Base-by-base conservation (phyloP, 1,139 yeast species). In the Candida glucosophila region DNA sequence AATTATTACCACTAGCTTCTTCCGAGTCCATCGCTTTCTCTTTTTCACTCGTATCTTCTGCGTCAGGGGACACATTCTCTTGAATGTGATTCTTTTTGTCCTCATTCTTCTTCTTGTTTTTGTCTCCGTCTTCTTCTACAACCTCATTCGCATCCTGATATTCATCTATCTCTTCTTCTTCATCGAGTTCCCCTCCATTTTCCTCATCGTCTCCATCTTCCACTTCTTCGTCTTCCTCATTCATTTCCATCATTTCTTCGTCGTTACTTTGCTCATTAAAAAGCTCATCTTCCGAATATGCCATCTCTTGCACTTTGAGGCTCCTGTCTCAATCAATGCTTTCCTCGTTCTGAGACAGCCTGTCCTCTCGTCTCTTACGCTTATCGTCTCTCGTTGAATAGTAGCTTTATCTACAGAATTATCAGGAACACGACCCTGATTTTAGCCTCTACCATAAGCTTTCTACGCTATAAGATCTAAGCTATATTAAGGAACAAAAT, bases 211-310 rank as follows among this genome's bases (percentile, higher is more conserved):
- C 45, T 4, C 27, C 43, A 4, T 33, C 45, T 6, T 31, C 37
- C 5, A 34, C 55, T 3, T 43, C 48, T 15, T 30, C 35, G 15
- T 39, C 45, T 5, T 44, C 47, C 2, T 42, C 44, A n/a, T 43
- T 43, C 14, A 30, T 41, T 24, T 41, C 43, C 12, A 41, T 33
- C 32, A 36, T 46, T 11, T 38, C 48, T 13, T 41, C 49, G 12
- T 43, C 44, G 22, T 42, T 47, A 17, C 43, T 49, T 20, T 42
- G 47, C 20, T 43, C 52, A 20, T 49, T 46, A 32, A 49, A 47
- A 16, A 47, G 34, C 25, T 49, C 52, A 26, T 49, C 55, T 19
- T 48, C 45, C 33, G n/a, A n/a, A n/a, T n/a, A n/a, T n/a, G n/a
- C n/a, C n/a, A n/a, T n/a, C n/a, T n/a, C n/a, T n/a, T n/a, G n/a